Conservation (phyloP, 768 basidiomycete species). For the Lentinula boryana region DNA sequence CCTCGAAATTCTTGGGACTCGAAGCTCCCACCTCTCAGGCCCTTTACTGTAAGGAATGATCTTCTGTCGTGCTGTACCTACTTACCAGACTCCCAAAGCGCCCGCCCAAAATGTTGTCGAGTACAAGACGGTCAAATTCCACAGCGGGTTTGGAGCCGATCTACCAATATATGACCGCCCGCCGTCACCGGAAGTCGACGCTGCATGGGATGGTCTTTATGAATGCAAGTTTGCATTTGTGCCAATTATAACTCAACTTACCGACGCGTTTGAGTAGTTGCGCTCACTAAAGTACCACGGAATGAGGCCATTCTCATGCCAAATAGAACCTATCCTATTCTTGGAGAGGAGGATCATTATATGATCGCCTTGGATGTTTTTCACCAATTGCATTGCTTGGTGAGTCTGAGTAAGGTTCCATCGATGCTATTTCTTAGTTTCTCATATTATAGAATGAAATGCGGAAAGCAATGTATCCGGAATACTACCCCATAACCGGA, state of each 20-base stretch:
- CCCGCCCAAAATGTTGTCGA: constrained; percentile 16
- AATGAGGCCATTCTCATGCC: constrained; percentile 14
- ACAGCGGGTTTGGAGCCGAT: constrained; percentile 15
- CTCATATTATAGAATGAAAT: constrained; percentile 13
- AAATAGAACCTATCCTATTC: constrained; percentile 19
- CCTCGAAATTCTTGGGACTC: background rate
- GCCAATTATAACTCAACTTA: background rate
- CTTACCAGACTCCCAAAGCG: constrained; percentile 9
- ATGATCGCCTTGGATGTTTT: constrained; percentile 18
- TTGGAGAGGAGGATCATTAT: constrained; percentile 16
- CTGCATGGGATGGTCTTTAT: constrained; percentile 18
- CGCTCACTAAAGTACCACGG: constrained; percentile 17
- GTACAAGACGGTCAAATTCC: constrained; percentile 17
- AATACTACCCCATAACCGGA: constrained; percentile 11
- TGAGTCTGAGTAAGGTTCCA: background rate
- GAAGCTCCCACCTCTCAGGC: background rate
- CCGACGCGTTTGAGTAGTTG: constrained; percentile 8
- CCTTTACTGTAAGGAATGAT: constrained; percentile 4
- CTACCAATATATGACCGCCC: constrained; percentile 14
- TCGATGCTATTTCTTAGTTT: background rate
- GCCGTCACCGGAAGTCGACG: constrained; percentile 18
- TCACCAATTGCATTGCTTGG: constrained; percentile 20
- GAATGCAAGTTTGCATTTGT: constrained; percentile 10
- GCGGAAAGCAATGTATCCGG: constrained; percentile 17
- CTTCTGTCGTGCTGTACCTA: background rate